These are phyloP conservation scores for Trichocomaceae sp. DNA, from an alignment of 2,329 filamentous ascomycete species.

Conservation along the genomic window DNA sequence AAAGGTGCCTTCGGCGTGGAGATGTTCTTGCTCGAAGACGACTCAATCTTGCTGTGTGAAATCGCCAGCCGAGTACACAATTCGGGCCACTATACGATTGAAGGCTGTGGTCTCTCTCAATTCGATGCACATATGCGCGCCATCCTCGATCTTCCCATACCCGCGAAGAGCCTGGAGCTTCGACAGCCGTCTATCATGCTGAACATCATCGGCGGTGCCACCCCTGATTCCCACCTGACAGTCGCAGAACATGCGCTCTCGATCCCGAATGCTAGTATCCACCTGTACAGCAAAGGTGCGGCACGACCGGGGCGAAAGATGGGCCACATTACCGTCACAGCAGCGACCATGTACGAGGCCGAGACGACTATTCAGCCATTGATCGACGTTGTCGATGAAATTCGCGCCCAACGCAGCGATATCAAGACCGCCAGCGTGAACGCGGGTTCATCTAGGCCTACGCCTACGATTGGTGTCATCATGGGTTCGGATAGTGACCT, in stretches of 20 bases:
- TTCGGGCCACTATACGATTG: constrained; percentile 91
- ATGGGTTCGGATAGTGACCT: constrained; percentile 47
- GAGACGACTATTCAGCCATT: constrained; percentile 63
- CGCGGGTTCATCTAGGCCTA: constrained; percentile 27
- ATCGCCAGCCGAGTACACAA: constrained; percentile 81
- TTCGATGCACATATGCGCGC: constrained; percentile 84
- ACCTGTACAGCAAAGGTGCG: constrained; percentile 83
- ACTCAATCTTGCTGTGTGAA: constrained; percentile 73
- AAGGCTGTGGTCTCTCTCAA: constrained; percentile 82
- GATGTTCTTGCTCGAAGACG: constrained; percentile 78
- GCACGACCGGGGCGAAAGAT: constrained; percentile 88
- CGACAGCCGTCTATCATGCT: constrained; percentile 48
- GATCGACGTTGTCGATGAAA: constrained; percentile 69
- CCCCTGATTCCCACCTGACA: constrained; percentile 56
- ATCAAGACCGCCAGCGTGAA: constrained; percentile 27
- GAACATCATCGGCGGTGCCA: constrained; percentile 51
- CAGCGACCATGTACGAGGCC: constrained; percentile 60
- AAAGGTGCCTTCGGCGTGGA: constrained; percentile 95
- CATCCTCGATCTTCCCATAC: constrained; percentile 66
- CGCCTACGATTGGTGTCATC: constrained; percentile 39
- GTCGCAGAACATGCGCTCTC: constrained; percentile 52
- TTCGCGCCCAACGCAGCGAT: constrained; percentile 53
- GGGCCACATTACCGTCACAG: constrained; percentile 82
- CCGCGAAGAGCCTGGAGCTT: constrained; percentile 41
- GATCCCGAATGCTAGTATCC: constrained; percentile 58